These are phyloP conservation scores for Leishmania major DNA, from an alignment of 208 protist genomes.

Conservation along the genomic window DNA sequence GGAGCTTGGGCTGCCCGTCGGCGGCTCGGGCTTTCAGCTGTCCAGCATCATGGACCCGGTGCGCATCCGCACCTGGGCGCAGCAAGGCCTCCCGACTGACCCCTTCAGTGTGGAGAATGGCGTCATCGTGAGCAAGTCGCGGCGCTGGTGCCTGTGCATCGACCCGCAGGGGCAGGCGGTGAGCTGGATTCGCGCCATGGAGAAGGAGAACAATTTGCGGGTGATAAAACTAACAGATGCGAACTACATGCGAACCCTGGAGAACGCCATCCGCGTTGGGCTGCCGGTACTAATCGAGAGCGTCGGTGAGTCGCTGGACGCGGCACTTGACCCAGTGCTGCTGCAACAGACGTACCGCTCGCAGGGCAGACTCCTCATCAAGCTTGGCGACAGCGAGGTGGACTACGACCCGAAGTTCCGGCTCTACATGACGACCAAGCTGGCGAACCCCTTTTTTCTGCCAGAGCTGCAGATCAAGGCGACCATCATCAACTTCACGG, in stretches of 20 bases:
- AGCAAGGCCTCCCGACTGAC: slow-evolving; percentile 95
- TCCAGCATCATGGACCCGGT: slow-evolving; percentile 92
- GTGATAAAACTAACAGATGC: slow-evolving; percentile 92
- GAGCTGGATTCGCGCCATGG: slow-evolving; percentile 95
- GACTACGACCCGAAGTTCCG: slow-evolving; percentile 95
- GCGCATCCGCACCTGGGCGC: slow-evolving; percentile 92
- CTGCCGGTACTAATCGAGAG: slow-evolving; percentile 97
- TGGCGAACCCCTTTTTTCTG: slow-evolving; percentile 95
- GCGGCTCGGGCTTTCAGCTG: slow-evolving; percentile 75
- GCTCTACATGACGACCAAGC: slow-evolving; percentile 96
- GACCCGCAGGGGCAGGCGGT: slow-evolving; percentile 96
- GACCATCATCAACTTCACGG: slow-evolving; percentile 95
- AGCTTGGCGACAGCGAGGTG: slow-evolving; percentile 94
- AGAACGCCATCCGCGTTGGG: slow-evolving; percentile 95
- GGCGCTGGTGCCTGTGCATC: slow-evolving; percentile 95
- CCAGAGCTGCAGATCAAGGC: slow-evolving; percentile 96
- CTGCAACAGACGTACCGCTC: slow-evolving; percentile 94
- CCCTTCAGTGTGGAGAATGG: slow-evolving; percentile 94
- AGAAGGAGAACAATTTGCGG: slow-evolving; percentile 91
- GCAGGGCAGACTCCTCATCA: slow-evolving; percentile 90
- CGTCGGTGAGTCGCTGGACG: slow-evolving; percentile 96
- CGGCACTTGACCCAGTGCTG: slow-evolving; percentile 95
- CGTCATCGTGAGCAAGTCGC: slow-evolving; percentile 84
- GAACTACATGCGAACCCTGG: slow-evolving; percentile 93
- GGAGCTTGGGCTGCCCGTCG: slow-evolving; percentile 69